Percentiles rank a stretch among this genome's conserved stretches.
phyloP scores from a whole-genome alignment of 768 basidiomycete genomes.

The Termitomyces sp. region DNA sequence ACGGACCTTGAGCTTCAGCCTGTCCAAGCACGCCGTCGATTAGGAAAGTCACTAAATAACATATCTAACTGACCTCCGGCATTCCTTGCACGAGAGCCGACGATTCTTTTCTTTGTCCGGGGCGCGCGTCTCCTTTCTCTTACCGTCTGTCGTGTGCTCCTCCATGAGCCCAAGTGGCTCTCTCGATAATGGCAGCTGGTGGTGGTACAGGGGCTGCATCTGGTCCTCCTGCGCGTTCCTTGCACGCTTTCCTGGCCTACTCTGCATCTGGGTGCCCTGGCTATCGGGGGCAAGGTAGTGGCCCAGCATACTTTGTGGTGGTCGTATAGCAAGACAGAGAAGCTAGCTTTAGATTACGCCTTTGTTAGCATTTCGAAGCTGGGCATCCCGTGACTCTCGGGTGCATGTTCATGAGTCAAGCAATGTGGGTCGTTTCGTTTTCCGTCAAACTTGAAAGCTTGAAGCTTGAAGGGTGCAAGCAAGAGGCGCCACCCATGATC shows the following conservation, averaged over 20 bases:
- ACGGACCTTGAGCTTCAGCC: slow-evolving; percentile 44
- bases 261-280: not conserved
- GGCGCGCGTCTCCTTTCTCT: slow-evolving; percentile 11
- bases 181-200: slow-evolving; percentile 7
- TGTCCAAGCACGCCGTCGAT: slow-evolving; percentile 12
- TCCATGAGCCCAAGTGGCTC: slow-evolving; percentile 4
- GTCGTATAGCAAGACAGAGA: slow-evolving; percentile 4
- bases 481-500: slow-evolving; percentile 1
- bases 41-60: not conserved
- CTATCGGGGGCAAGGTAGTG: not conserved
- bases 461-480: too few relatives aligned
- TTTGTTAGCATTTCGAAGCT: slow-evolving; percentile 8
- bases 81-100: slow-evolving; percentile 45
- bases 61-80: slow-evolving; percentile 31
- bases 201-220: slow-evolving; percentile 3
- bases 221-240: slow-evolving; percentile 7
- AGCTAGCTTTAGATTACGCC: slow-evolving; percentile 3
- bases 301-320: slow-evolving; percentile 4
- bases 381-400: slow-evolving; percentile 10
- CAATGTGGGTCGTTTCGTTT: not conserved
- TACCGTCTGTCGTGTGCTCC: slow-evolving; percentile 1
- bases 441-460: not conserved
- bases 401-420: slow-evolving; percentile 1
- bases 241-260: slow-evolving; percentile 3
- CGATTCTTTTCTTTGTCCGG: slow-evolving; percentile 39